These are phyloP conservation scores for Tuber magnatum DNA, from an alignment of 495 filamentous ascomycete species.

Conservation along the genomic window DNA sequence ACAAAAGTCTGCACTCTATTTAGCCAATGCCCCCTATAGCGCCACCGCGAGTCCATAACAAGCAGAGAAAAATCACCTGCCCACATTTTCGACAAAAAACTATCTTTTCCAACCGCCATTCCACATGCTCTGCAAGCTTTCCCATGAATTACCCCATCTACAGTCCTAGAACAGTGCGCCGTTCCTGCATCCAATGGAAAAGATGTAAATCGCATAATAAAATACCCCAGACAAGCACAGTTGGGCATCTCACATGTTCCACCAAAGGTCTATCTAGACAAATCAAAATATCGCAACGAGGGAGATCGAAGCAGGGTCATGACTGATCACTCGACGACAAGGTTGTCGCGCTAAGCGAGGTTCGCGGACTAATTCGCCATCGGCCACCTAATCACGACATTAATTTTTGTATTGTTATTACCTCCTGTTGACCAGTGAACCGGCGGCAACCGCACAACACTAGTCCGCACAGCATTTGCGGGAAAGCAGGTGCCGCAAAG, in stretches of 20 bases:
- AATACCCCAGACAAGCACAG: not conserved
- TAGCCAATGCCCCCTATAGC: not conserved
- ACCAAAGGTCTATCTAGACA: not conserved
- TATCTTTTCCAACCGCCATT: not conserved
- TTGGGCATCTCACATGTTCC: not conserved
- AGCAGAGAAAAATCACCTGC: not conserved
- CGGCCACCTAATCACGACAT: not conserved
- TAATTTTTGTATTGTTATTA: no score
- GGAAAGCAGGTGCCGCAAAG: not conserved
- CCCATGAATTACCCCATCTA: not conserved
- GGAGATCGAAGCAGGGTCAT: not conserved
- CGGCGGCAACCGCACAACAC: not conserved
- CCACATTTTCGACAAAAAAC: not conserved
- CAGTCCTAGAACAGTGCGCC: not conserved
- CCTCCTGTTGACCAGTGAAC: not conserved
- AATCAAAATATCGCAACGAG: not conserved
- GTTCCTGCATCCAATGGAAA: not conserved
- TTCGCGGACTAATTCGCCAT: not conserved
- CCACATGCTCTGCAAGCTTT: not conserved
- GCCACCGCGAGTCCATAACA: not conserved
- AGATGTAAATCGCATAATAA: not conserved
- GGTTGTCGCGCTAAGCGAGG: not conserved
- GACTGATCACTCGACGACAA: not conserved
- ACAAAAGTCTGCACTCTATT: not conserved
- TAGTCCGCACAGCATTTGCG: not conserved